These are phyloP conservation scores for Candida golubevii DNA, from an alignment of 805 yeast genomes.

Conservation along the genomic window DNA sequence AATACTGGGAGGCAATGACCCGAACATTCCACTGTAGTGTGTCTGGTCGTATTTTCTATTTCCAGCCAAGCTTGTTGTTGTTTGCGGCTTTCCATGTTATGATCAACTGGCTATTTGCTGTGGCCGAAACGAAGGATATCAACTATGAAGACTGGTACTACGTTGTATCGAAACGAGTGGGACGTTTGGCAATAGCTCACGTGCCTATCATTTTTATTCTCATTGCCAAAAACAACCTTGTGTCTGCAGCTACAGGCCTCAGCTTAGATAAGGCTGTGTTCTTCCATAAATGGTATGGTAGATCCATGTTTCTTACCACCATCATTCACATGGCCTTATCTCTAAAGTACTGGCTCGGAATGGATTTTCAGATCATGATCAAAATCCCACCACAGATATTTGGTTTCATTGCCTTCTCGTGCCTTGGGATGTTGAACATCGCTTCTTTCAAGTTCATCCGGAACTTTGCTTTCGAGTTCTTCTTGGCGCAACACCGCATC, in stretches of 20 bases:
- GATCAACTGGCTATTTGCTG: conserved; percentile 26
- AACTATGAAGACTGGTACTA: conserved; percentile 37
- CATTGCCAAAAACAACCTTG: conserved; percentile 37
- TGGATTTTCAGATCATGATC: conserved; percentile 37
- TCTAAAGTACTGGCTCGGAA: conserved; percentile 37
- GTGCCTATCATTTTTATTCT: conserved; percentile 35
- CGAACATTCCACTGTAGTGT: conserved; percentile 21
- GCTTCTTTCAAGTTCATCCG: conserved; percentile 35
- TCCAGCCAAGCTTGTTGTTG: conserved; percentile 40
- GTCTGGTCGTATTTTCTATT: conserved; percentile 19
- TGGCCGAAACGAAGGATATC: conserved; percentile 33
- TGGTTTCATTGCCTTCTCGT: conserved; percentile 43
- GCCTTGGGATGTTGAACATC: conserved; percentile 33
- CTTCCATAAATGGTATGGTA: conserved; percentile 44
- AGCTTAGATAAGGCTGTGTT: conserved; percentile 36
- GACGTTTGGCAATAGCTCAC: conserved; percentile 37
- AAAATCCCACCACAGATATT: conserved; percentile 47
- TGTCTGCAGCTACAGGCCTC: conserved; percentile 39
- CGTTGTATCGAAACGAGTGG: conserved; percentile 40
- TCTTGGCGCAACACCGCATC: conserved; percentile 40
- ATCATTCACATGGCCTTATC: conserved; percentile 33
- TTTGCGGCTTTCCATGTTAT: conserved; percentile 25
- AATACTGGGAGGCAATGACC: conserved; percentile 26
- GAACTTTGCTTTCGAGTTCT: conserved; percentile 39
- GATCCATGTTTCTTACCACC: conserved; percentile 34